Percentiles rank a stretch among this genome's conserved stretches.
Evolutionary conservation across 805 yeast genomes (phyloP).

Genomic region (Yamadazyma laniorum): DNA sequence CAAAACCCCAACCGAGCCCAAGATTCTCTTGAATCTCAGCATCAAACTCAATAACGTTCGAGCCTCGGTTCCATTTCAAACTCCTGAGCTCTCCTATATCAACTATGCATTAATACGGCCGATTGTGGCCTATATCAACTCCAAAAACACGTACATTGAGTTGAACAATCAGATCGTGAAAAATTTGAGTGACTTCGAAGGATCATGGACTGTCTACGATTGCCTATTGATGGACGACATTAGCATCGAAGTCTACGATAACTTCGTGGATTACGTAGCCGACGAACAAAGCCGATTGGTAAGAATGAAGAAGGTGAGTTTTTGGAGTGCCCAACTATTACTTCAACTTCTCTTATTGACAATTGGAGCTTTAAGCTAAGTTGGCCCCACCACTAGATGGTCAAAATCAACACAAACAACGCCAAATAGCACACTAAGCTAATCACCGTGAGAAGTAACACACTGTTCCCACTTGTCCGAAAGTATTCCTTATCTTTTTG

Average conservation of each 20-base stretch:
- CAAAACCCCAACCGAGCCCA: constrained; percentile 29
- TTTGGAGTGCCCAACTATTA: constrained; percentile 87
- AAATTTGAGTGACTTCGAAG: constrained; percentile 79
- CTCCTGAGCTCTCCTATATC: constrained; percentile 84
- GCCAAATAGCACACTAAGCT: constrained; percentile 52
- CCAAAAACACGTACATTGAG: constrained; percentile 85
- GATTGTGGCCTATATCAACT: constrained; percentile 91
- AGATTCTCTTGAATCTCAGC: constrained; percentile 75
- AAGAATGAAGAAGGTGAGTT: constrained; percentile 79
- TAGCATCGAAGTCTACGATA: constrained; percentile 84
- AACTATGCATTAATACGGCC: constrained; percentile 92
- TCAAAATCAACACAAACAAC: constrained; percentile 48
- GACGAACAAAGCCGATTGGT: constrained; percentile 77
- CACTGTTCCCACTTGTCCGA: constrained; percentile 61
- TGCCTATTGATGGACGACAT: constrained; percentile 88
- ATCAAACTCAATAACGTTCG: constrained; percentile 80
- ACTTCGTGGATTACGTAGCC: constrained; percentile 82
- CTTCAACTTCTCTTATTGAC: constrained; percentile 76
- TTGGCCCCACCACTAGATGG: constrained; percentile 27
- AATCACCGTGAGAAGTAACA: constrained; percentile 48
- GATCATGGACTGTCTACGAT: constrained; percentile 95
- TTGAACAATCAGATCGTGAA: constrained; percentile 80
- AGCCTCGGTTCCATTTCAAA: constrained; percentile 84
- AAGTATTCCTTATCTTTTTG: constrained; percentile 42
- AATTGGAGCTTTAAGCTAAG: constrained; percentile 52